Conservation (phyloP, 495 filamentous ascomycete genomes). For the Platismatia glauca region DNA sequence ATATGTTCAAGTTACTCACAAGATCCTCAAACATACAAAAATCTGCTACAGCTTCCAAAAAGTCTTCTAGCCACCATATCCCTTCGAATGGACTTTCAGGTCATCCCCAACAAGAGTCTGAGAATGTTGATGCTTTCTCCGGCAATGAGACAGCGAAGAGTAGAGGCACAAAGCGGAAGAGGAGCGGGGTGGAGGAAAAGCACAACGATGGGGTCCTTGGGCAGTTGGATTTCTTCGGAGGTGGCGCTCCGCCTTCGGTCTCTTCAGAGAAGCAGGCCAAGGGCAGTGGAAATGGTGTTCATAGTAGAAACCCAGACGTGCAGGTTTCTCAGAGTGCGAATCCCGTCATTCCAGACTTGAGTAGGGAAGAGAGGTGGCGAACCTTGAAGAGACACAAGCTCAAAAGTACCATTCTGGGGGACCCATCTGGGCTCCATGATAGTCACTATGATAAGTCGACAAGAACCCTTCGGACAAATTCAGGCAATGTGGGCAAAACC, state of each 20-base stretch:
- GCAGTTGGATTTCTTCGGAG: neutral
- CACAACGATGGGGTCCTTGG: neutral
- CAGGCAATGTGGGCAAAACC: constrained; percentile 37
- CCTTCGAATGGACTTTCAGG: constrained; percentile 42
- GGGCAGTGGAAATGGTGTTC: neutral
- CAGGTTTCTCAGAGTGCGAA: constrained; percentile 7
- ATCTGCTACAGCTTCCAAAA: constrained; percentile 21
- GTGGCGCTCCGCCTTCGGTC: neutral
- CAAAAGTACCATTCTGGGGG: constrained; percentile 64
- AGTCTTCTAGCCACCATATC: constrained; percentile 27
- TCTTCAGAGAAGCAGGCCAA: neutral
- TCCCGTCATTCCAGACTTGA: constrained; percentile 30
- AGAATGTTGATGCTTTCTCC: neutral
- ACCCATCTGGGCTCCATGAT: constrained; percentile 31
- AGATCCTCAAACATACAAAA: constrained; percentile 45
- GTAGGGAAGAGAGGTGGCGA: constrained; percentile 59
- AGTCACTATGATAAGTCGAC: constrained; percentile 27
- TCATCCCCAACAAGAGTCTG: neutral
- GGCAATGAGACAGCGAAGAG: neutral
- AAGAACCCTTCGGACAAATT: constrained; percentile 37
- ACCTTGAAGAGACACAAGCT: constrained; percentile 76
- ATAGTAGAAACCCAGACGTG: neutral
- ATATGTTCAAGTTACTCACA: constrained; percentile 47
- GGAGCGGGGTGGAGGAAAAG: neutral
- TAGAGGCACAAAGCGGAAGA: constrained; percentile 25